Evolutionary conservation across 768 basidiomycete species (phyloP).

Genomic region (Phylloporus rhodoxanthus): DNA sequence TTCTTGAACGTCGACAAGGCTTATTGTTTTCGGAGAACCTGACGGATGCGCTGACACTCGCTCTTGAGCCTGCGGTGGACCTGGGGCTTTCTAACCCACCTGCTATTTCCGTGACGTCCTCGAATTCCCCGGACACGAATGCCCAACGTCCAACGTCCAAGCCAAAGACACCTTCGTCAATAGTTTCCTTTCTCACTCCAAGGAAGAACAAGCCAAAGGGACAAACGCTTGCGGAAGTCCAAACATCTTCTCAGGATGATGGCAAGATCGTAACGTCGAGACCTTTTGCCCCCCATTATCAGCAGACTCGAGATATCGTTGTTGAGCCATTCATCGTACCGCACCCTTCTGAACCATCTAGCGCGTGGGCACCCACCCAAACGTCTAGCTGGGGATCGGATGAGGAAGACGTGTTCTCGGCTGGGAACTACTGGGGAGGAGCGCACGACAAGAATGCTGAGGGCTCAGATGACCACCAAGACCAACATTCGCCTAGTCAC

Average conservation of each 20-base stretch:
- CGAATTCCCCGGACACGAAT: conserved; percentile 28
- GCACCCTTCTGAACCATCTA: conserved; percentile 40
- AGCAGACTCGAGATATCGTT: conserved; percentile 61
- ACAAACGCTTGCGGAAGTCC: conserved; percentile 34
- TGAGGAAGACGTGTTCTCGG: conserved; percentile 68
- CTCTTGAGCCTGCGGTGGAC: conserved; percentile 57
- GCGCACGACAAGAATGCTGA: conserved; percentile 20
- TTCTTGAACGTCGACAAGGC: conserved; percentile 82
- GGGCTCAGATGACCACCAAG: conserved; percentile 15
- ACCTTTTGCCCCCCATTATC: conserved; percentile 84
- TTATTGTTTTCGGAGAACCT: conserved; percentile 89
- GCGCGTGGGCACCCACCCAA: conserved; percentile 60
- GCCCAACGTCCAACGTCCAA: conserved; percentile 42
- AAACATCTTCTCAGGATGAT: conserved; percentile 39
- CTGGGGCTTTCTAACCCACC: conserved; percentile 19
- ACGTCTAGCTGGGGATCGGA: conserved; percentile 47
- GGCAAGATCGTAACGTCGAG: conserved; percentile 51
- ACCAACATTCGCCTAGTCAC: conserved; percentile 32
- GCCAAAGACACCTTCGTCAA: conserved; percentile 50
- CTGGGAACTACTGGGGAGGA: conserved; percentile 40
- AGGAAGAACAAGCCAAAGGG: conserved; percentile 53
- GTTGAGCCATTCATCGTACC: conserved; percentile 69
- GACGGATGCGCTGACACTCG: conserved; percentile 77
- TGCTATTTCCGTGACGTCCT: conserved; percentile 24
- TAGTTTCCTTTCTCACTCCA: conserved; percentile 77